A percentile compares a stretch with the other conserved stretches of the same genome.
These are phyloP conservation scores for Phoenix roebelenii DNA, from an alignment of 176 grass and related monocot species.

Conservation along the genomic window DNA sequence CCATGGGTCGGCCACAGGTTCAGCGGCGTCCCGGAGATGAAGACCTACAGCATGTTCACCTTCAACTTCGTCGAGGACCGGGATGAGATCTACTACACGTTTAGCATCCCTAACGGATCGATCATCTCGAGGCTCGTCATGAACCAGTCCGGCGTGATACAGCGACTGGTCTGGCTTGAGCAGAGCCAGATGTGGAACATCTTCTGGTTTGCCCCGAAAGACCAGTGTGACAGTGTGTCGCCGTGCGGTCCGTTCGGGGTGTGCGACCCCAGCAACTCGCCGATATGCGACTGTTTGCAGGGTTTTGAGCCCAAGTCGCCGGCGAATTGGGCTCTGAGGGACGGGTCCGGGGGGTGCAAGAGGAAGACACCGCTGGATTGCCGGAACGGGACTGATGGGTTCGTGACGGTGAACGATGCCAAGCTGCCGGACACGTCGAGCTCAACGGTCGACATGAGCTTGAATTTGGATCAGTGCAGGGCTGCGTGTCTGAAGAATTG, in stretches of 20 bases:
- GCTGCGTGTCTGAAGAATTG: constrained; percentile 37
- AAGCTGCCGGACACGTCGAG: constrained; percentile 58
- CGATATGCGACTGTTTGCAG: constrained; percentile 37
- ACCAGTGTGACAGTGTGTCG: constrained; percentile 45
- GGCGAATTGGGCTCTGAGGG: constrained; percentile 29
- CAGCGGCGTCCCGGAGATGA: constrained; percentile 46
- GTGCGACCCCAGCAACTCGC: constrained; percentile 33
- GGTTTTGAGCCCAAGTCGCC: constrained; percentile 31
- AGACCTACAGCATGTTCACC: constrained; percentile 23
- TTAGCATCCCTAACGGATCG: constrained; percentile 24
- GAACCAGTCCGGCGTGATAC: constrained; percentile 21
- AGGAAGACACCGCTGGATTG: constrained; percentile 35
- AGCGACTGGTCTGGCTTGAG: constrained; percentile 45
- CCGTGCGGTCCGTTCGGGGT: constrained; percentile 40
- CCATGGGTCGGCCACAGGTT: constrained; percentile 56
- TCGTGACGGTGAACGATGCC: constrained; percentile 27
- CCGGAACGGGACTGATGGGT: constrained; percentile 30
- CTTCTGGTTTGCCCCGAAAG: constrained; percentile 50
- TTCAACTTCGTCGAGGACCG: constrained; percentile 41
- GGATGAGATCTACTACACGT: constrained; percentile 42
- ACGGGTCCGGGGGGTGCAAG: constrained; percentile 36
- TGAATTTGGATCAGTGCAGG: constrained; percentile 31
- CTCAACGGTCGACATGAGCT: constrained; percentile 19
- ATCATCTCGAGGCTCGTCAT: constrained; percentile 38
- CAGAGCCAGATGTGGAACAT: constrained; percentile 24